Conservation (phyloP, 495 filamentous ascomycete species). For the Hyaloscypha variabilis region DNA sequence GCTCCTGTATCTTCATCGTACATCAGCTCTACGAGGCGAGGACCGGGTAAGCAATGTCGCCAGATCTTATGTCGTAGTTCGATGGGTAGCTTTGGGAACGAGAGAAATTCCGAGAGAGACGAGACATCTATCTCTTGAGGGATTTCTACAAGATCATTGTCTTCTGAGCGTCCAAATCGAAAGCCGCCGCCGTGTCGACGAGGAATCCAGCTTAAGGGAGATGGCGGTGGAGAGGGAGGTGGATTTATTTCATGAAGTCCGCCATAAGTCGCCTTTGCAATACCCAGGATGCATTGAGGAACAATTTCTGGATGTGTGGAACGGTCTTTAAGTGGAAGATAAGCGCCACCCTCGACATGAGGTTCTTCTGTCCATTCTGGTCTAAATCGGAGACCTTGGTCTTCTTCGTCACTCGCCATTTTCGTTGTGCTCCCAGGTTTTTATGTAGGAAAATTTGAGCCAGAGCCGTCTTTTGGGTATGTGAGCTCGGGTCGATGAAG, state of each 20-base stretch:
- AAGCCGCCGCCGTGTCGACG: not conserved
- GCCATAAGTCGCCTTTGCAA: not conserved
- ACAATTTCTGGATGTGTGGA: not conserved
- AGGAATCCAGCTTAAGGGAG: not conserved
- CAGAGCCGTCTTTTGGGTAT: not conserved
- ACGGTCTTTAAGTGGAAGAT: not conserved
- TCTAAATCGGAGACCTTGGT: not conserved
- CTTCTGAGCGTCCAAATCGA: not conserved
- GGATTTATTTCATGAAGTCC: not conserved
- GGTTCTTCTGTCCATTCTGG: not conserved
- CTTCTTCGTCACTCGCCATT: not conserved
- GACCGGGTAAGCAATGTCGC: not conserved
- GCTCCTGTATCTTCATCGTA: not conserved
- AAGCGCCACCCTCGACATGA: not conserved
- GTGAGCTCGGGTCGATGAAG: not conserved
- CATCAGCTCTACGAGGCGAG: not conserved
- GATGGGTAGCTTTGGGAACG: not conserved
- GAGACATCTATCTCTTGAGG: not conserved
- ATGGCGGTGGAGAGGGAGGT: not conserved
- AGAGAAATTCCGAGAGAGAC: not conserved
- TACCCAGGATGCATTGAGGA: not conserved
- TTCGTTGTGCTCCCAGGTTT: not conserved
- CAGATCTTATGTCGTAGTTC: not conserved
- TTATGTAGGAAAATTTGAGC: not conserved
- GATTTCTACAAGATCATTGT: not conserved